Conservation (phyloP, 768 basidiomycete species). For the Xerocomellus intermedius region DNA sequence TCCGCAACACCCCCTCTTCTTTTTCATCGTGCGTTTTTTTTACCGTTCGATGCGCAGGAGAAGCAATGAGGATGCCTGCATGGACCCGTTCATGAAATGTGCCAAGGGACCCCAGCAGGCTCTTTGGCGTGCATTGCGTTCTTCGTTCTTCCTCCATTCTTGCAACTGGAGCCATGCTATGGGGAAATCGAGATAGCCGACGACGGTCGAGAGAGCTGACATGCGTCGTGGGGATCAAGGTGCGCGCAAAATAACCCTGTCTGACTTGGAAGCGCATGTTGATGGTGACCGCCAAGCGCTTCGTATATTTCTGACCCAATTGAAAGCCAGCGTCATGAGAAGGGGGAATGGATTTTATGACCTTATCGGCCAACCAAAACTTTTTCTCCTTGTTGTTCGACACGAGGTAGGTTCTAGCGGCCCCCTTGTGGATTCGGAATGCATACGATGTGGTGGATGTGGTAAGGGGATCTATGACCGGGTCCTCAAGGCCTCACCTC, state of each 20-base stretch:
- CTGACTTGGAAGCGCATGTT: conserved; percentile 6
- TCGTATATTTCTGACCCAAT: not conserved
- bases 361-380: conserved; percentile 2
- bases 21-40: not conserved
- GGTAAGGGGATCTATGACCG: not conserved
- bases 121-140: not conserved
- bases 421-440: not conserved
- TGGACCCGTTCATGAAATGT: not conserved
- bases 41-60: not conserved
- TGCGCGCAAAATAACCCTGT: not conserved
- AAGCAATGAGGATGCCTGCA: not conserved
- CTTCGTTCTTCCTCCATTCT: not conserved
- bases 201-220: not conserved
- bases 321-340: not conserved
- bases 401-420: conserved; percentile 4
- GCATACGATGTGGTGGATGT: not conserved
- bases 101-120: not conserved
- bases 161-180: not conserved
- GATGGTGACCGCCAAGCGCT: not conserved
- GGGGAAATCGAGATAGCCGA: not conserved
- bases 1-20: not conserved
- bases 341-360: not conserved
- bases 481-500: not conserved
- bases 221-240: not conserved
- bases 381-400: not conserved